These are phyloP conservation scores for Cynanchum wilfordii DNA, from an alignment of 257 asterid genomes.

Conservation along the genomic window DNA sequence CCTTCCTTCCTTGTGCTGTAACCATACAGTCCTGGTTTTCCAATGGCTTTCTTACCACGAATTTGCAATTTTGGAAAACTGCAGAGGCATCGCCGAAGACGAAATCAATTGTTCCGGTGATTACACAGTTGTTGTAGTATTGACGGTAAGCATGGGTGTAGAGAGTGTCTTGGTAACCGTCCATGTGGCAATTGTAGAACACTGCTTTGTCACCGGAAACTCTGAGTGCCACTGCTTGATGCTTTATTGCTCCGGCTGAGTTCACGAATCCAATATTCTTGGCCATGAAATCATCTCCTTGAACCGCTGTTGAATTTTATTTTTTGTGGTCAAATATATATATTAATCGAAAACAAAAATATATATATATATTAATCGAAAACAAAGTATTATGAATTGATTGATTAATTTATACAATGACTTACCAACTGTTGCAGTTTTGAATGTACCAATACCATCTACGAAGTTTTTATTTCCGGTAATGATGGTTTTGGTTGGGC, in stretches of 20 bases:
- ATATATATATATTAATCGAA: too few species aligned
- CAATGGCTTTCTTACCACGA: slow-evolving; percentile 63
- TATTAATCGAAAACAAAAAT: too few species aligned
- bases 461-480: slow-evolving; percentile 27
- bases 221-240: slow-evolving; percentile 73
- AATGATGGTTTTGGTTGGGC: slow-evolving; percentile 36
- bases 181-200: slow-evolving; percentile 59
- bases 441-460: slow-evolving; percentile 28
- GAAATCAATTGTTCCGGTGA: slow-evolving; percentile 76
- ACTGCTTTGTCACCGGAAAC: slow-evolving; percentile 57
- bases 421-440: slow-evolving; percentile 41
- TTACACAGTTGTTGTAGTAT: slow-evolving; percentile 56
- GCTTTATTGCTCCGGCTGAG: slow-evolving; percentile 60
- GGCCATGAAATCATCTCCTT: slow-evolving; percentile 57
- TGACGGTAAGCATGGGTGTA: slow-evolving; percentile 72
- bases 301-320: slow-evolving; percentile 34
- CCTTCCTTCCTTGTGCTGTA: slow-evolving; percentile 83
- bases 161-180: slow-evolving; percentile 72
- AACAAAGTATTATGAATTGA: too few species aligned
- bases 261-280: slow-evolving; percentile 72
- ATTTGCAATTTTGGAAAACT: slow-evolving; percentile 55
- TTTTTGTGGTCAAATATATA: too few species aligned
- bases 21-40: slow-evolving; percentile 70
- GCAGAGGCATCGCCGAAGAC: slow-evolving; percentile 70
- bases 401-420: neutral